Base-by-base conservation (phyloP, 371 early-diverging fungal species). In the Lichtheimia ornata region DNA sequence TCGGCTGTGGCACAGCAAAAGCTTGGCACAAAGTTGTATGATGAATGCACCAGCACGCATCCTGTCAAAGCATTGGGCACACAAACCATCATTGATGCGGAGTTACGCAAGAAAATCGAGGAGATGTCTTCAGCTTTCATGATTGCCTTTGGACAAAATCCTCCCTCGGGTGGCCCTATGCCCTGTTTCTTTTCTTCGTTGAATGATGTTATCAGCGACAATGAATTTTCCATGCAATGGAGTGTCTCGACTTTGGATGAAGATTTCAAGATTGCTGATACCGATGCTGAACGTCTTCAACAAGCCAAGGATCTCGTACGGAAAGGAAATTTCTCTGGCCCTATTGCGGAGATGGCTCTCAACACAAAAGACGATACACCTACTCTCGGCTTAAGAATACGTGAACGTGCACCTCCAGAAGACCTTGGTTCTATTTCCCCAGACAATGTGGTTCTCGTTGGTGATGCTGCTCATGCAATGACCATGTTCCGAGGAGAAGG, bases 391-490 rank as follows among this genome's bases (percentile, higher is more conserved):
- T 57, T 50, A n/a, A 11, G n/a, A 7, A 13, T 66, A 22, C 61
- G 61, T 18, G 70, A 70, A 53, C 57, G 70, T 42, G 11, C 61
- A 14, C 69, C 64, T 30, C 12, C 18, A n/a, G 5, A 42, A 14
- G 27, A 43, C 5, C 18, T 58, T 25, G 35, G 42, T 18, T 35
- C 56, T 13, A 11, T 24, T 1, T 15, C 44, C 3, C 56, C n/a
- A 4, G 27, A 50, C 12, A 58, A 56, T 1, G 63, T 72, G 15
- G 40, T 58, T 6, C 25, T 69, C 0, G 41, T 69, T 6, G 66
- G 69, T n/a, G 69, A 72, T 53, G 72, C 69, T 3, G 55, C 56
- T 3, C 69, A 72, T 28, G 20, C 58, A 4, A 63, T 69, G 69
- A 68, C 72, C 9, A 28, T 50, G 30, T 66, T 42, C 27, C 51